Base-by-base conservation (phyloP, 1,284 basidiomycete genomes). In the Malassezia yamatoensis region DNA sequence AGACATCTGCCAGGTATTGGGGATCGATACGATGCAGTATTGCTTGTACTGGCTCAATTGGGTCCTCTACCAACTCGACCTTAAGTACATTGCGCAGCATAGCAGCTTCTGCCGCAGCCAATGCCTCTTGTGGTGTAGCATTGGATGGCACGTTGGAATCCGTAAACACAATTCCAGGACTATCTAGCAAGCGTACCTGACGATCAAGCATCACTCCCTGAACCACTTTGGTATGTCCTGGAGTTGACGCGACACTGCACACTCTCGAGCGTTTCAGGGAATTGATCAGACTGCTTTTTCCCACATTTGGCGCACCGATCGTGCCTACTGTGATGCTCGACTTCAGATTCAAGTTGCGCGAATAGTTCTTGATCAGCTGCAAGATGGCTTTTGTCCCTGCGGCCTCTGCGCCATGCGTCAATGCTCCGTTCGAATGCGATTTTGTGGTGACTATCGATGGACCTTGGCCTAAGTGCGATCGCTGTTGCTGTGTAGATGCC, bases 241-340 rank as follows among this genome's bases (percentile, higher is more conserved):
- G 86, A 65, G 90, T 90, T 2, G 90, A 87, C 6, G 90, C 91
- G n/a, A 96, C 90, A 3, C 85, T 83, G 68, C 93, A 91, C 16
- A 70, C 70, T 1, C 68, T 42, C 0, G 68, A 53, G 41, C 91
- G 79, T 77, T 94, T 93, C 51, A 98, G 78, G 49, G 88, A 88
- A 76, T 98, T 98, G 78, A 98, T 96, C 55, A 98, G 75, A 65
- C 85, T 88, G 56, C 87, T 90, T 78, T 98, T 98, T 10, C 93
- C 93, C 52, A 96, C 93, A 76, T 98, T 98, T 3, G 93, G 93
- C 71, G 91, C 93, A 1, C 93, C 93, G 33, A 96, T 88, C 20
- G 96, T 86, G 15, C 93, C 93, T 51, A 96, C 84, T 0, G 90
- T 93, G 47, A 74, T 65, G 11, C 64, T 66, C 34, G 67, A 64